Evolutionary conservation across 1,284 basidiomycete genomes (phyloP).

Genomic region (Irpex rosettiformis): DNA sequence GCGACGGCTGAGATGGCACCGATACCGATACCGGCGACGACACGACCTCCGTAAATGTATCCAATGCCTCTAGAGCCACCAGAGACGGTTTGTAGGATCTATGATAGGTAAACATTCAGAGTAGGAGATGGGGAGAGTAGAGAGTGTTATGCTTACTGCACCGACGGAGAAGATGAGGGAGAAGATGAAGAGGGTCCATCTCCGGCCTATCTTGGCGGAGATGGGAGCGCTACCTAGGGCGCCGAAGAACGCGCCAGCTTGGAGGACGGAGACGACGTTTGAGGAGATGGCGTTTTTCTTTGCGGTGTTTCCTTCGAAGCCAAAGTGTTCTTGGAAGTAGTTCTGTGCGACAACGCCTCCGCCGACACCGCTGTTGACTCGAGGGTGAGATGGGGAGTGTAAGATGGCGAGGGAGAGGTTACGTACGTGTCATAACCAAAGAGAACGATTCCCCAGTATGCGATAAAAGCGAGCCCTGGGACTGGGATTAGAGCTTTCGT

Average conservation of each 20-base stretch:
- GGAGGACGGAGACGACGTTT: slow-evolving; percentile 74
- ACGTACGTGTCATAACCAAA: slow-evolving; percentile 81
- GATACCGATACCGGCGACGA: slow-evolving; percentile 67
- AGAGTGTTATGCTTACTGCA: slow-evolving; percentile 44
- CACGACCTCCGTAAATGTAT: slow-evolving; percentile 74
- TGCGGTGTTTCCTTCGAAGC: slow-evolving; percentile 39
- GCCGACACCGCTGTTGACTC: slow-evolving; percentile 56
- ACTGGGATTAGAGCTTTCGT: neutral
- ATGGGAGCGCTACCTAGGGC: slow-evolving; percentile 63
- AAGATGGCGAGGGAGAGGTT: too few relatives aligned
- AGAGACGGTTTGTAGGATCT: slow-evolving; percentile 63
- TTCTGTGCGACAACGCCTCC: slow-evolving; percentile 63
- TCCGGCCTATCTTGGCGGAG: slow-evolving; percentile 57
- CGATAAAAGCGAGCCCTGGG: slow-evolving; percentile 65
- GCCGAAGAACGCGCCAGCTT: slow-evolving; percentile 81
- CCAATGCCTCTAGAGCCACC: slow-evolving; percentile 49
- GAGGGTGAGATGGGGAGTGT: too few relatives aligned
- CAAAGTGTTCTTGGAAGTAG: slow-evolving; percentile 63
- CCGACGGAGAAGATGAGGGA: slow-evolving; percentile 63
- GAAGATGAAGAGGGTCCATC: slow-evolving; percentile 54
- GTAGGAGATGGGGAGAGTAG: slow-evolving; percentile 7
- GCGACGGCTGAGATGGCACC: slow-evolving; percentile 66
- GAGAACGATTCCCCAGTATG: slow-evolving; percentile 75
- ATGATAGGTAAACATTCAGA: neutral
- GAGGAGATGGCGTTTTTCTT: slow-evolving; percentile 48